Evolutionary conservation across 164 flowering plant species (phyloP).

Genomic region (Vitis rupestris): DNA sequence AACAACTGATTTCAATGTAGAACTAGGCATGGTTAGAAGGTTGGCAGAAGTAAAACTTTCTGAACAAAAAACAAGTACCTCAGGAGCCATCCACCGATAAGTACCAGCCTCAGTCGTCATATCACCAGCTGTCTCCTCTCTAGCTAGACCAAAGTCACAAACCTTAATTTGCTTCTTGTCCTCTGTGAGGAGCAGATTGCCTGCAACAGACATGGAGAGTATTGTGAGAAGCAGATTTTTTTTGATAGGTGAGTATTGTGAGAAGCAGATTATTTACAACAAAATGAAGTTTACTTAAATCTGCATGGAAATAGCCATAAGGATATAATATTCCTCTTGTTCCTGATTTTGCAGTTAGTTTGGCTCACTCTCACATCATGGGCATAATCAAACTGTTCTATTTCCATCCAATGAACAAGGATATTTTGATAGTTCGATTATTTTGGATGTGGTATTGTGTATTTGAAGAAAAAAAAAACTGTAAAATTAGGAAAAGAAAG

Average conservation of each 20-base stretch:
- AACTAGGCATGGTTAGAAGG: background rate
- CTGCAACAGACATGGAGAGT: slow-evolving; percentile 23
- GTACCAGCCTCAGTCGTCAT: slow-evolving; percentile 74
- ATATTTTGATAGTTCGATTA: background rate
- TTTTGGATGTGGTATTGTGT: background rate
- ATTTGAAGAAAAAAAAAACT: background rate
- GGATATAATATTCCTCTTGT: background rate
- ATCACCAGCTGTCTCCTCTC: slow-evolving; percentile 48
- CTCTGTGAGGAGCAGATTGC: slow-evolving; percentile 60
- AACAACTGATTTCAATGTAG: slow-evolving; percentile 38
- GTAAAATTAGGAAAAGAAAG: background rate
- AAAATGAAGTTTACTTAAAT: background rate
- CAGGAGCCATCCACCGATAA: slow-evolving; percentile 91
- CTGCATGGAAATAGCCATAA: too few species aligned
- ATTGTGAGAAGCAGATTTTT: background rate
- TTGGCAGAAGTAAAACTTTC: background rate
- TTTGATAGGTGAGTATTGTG: background rate
- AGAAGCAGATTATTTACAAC: background rate
- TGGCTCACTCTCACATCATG: background rate
- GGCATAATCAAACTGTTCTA: background rate
- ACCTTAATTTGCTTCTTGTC: slow-evolving; percentile 49
- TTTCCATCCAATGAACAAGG: background rate
- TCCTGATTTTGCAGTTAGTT: background rate
- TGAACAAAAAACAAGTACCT: slow-evolving; percentile 37
- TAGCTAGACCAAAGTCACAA: slow-evolving; percentile 78